phyloP scores from a whole-genome alignment of 192 early-diverging fungal genomes.

The Allomyces javanicus region DNA sequence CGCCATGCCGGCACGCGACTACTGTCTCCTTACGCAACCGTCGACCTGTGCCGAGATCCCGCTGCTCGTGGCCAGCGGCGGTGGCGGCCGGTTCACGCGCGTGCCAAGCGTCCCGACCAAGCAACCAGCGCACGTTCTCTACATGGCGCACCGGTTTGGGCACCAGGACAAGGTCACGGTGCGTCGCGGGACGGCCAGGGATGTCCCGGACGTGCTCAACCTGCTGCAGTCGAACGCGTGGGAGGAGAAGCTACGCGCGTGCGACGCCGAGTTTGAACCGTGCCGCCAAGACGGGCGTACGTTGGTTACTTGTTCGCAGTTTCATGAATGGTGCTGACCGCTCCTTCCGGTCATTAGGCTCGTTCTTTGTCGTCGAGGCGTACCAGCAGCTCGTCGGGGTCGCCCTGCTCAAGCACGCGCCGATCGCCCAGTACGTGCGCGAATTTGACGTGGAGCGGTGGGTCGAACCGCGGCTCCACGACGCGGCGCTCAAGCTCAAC shows the following conservation, averaged over 20 bases:
- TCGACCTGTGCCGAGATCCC: slow-evolving; percentile 17
- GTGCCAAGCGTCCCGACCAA: background rate
- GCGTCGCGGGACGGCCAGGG: background rate
- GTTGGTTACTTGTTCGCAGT: no score
- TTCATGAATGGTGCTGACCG: no score
- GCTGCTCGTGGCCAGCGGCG: slow-evolving; percentile 6
- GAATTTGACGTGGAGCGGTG: background rate
- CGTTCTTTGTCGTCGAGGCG: background rate
- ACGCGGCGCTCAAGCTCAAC: background rate
- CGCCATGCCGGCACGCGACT: slow-evolving; percentile 23
- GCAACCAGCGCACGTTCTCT: background rate
- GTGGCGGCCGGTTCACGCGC: background rate
- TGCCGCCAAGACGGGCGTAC: no score
- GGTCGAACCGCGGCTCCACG: background rate
- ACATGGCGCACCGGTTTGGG: background rate
- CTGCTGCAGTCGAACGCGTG: no score
- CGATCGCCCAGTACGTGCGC: background rate
- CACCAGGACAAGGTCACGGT: background rate
- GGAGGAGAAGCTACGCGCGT: no score
- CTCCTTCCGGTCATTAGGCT: no score
- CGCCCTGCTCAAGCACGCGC: background rate
- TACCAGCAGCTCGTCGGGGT: background rate
- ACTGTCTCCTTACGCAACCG: slow-evolving; percentile 25
- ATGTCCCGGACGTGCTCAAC: no score
- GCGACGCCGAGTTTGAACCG: no score